phyloP scores from a whole-genome alignment of 176 grass and related monocot genomes.

The Oryza nivara region DNA sequence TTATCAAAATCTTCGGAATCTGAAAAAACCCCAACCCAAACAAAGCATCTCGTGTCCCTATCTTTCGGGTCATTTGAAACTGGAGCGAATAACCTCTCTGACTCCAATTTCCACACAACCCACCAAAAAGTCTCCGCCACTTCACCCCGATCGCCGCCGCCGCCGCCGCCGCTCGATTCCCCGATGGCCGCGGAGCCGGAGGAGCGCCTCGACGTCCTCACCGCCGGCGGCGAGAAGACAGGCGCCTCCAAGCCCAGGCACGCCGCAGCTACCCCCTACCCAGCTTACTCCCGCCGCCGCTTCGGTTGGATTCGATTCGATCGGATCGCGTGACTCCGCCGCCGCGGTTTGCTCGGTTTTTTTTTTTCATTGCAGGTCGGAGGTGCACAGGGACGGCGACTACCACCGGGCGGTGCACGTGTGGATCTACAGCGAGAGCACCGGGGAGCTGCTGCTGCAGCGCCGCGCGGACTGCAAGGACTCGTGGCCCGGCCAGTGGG shows the following conservation, averaged over 20 bases:
- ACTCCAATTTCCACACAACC: neutral
- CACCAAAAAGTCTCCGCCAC: neutral
- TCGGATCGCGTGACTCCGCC: neutral
- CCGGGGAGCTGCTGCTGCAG: constrained; percentile 84
- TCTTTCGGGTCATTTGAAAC: neutral
- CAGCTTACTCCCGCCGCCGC: neutral
- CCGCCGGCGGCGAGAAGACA: constrained; percentile 73
- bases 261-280: neutral
- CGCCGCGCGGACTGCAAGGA: constrained; percentile 87
- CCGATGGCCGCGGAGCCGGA: constrained; percentile 50
- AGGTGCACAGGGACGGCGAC: constrained; percentile 78
- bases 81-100: neutral
- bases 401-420: constrained; percentile 88
- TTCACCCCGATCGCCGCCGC: constrained; percentile 2
- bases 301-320: constrained; percentile 37
- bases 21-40: too few species aligned
- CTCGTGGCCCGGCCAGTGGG: constrained; percentile 93
- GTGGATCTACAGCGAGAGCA: constrained; percentile 92
- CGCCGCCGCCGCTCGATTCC: neutral
- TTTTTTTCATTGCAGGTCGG: constrained; percentile 44
- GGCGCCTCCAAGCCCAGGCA: constrained; percentile 87
- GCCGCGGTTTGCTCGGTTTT: neutral
- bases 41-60: too few species aligned
- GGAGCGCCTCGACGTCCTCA: constrained; percentile 86
- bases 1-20: too few species aligned